Evolutionary conservation across 306 rosid species (phyloP).

Genomic region (Acacia acuminata): DNA sequence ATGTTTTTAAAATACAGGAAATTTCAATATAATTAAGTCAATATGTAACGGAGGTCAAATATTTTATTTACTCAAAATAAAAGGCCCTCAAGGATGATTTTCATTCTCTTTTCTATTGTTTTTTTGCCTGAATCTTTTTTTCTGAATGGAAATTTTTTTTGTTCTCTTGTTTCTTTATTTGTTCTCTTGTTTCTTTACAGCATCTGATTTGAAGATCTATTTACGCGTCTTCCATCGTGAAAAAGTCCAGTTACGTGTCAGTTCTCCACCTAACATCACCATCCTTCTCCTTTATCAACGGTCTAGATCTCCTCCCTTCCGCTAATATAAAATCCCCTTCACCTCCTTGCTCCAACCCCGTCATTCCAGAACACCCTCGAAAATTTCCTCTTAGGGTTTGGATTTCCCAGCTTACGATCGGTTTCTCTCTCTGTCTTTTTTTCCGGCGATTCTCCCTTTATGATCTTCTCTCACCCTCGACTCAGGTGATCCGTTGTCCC

Average conservation of each 20-base stretch:
- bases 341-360: neutral
- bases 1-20: no score
- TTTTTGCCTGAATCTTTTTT: no score
- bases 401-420: neutral
- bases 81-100: no score
- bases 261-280: neutral
- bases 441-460: neutral
- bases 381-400: constrained; percentile 22
- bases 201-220: neutral
- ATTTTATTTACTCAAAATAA: no score
- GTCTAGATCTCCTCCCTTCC: neutral
- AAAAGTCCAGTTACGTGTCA: constrained; percentile 13
- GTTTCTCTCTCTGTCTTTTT: neutral
- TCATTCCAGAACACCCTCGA: neutral
- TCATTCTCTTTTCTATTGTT: no score
- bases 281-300: neutral
- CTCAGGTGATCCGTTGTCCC: neutral
- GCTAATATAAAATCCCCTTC: neutral
- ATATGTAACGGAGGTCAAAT: no score
- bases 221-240: neutral
- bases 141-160: no score
- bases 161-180: no score
- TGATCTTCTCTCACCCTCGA: constrained; percentile 19
- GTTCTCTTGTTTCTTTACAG: neutral
- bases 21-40: no score